Percentiles rank a stretch among this genome's conserved stretches.
These are phyloP conservation scores for Ilex aquifolium DNA, from an alignment of 257 asterid genomes.

Conservation along the genomic window DNA sequence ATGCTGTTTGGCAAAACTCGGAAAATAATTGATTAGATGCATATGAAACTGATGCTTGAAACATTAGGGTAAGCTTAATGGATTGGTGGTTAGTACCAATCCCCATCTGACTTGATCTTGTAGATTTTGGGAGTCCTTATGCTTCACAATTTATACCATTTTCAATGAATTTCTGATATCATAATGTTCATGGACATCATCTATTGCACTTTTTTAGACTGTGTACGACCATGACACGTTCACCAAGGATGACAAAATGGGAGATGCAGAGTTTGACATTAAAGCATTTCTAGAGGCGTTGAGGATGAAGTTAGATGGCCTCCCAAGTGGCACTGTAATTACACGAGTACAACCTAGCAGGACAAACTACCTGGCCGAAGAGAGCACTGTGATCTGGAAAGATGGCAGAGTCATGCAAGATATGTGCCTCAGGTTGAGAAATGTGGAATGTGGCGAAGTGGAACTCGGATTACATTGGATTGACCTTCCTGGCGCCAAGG, in stretches of 20 bases:
- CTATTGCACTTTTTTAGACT: constrained; percentile 19
- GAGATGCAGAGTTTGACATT: constrained; percentile 42
- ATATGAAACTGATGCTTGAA: too few relatives aligned
- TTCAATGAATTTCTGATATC: too few relatives aligned
- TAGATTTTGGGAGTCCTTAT: too few relatives aligned
- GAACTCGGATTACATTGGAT: constrained; percentile 48
- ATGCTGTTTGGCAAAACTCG: too few relatives aligned
- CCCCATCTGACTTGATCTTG: too few relatives aligned
- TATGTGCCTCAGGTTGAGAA: constrained; percentile 38
- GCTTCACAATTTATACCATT: too few relatives aligned
- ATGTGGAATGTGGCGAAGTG: constrained; percentile 45
- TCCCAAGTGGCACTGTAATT: constrained; percentile 33
- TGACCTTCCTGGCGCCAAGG: constrained; percentile 36
- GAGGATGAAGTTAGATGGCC: constrained; percentile 28
- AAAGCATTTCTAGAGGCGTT: constrained; percentile 33
- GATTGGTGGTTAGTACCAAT: too few relatives aligned
- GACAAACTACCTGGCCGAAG: constrained; percentile 38
- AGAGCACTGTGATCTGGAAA: constrained; percentile 27
- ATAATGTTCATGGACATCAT: not conserved
- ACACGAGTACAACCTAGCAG: constrained; percentile 26
- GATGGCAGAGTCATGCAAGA: constrained; percentile 35
- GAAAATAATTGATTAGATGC: too few relatives aligned
- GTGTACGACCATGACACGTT: constrained; percentile 46
- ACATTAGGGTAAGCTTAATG: too few relatives aligned
- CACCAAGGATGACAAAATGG: constrained; percentile 47